phyloP scores from a whole-genome alignment of 768 basidiomycete genomes.

The Mycena crocata region DNA sequence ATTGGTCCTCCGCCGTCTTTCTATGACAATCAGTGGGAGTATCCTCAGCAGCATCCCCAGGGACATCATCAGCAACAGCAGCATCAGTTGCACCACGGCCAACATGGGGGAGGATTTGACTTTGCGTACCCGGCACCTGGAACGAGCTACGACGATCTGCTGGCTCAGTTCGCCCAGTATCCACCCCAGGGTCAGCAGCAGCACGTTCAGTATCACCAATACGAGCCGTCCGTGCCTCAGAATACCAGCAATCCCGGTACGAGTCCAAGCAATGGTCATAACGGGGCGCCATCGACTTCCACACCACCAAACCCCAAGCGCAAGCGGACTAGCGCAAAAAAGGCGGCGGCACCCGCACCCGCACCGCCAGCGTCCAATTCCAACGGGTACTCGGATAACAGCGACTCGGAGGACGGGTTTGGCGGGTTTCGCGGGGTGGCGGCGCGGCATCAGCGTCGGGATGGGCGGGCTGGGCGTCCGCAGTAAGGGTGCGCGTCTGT shows the following conservation, averaged over 20 bases:
- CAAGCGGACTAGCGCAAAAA: conserved; percentile 40
- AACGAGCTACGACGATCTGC: conserved; percentile 32
- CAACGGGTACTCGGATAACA: conserved; percentile 42
- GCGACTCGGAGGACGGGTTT: conserved; percentile 53
- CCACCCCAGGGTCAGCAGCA: conserved; percentile 39
- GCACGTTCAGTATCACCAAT: conserved; percentile 20
- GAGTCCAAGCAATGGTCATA: conserved; percentile 13
- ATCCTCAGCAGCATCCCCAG: conserved; percentile 6
- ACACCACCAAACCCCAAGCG: conserved; percentile 34
- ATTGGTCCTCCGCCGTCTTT: conserved; percentile 66
- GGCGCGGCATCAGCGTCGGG: conserved; percentile 59
- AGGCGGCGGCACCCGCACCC: conserved; percentile 36
- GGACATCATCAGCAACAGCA: conserved; percentile 35
- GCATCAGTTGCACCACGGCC: conserved; percentile 12
- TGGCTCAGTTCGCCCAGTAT: conserved; percentile 28
- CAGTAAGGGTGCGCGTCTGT: conserved; percentile 38
- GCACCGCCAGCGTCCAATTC: too few species aligned
- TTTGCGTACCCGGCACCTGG: conserved; percentile 33
- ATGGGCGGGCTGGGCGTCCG: conserved; percentile 57
- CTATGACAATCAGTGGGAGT: conserved; percentile 48
- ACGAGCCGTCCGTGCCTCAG: conserved; percentile 28
- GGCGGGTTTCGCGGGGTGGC: conserved; percentile 35
- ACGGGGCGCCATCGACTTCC: too few species aligned
- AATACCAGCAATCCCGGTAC: conserved; percentile 24
- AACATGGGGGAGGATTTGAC: too few species aligned